phyloP scores from a whole-genome alignment of 2,329 filamentous ascomycete species.

The Fusarium fujikuroi region DNA sequence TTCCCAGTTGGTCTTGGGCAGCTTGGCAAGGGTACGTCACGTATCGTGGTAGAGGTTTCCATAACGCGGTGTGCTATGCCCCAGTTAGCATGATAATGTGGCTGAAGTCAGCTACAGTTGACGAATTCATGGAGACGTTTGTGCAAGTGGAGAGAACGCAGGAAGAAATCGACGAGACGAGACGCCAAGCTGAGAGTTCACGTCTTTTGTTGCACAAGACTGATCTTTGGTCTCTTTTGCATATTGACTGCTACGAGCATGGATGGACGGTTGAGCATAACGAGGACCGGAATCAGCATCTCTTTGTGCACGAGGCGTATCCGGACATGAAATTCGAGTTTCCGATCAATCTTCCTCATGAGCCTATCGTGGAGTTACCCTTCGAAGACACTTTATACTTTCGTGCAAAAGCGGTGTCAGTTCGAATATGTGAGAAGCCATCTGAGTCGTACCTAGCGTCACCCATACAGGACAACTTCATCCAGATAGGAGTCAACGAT shows the following conservation, averaged over 20 bases:
- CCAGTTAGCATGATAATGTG: constrained; percentile 4
- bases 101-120: neutral
- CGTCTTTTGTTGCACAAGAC: neutral
- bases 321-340: neutral
- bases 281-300: constrained; percentile 1
- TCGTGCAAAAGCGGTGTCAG: neutral
- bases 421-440: neutral
- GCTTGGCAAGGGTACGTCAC: constrained; percentile 20
- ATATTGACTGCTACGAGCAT: constrained; percentile 6
- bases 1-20: constrained; percentile 25
- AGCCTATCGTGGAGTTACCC: neutral
- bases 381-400: neutral
- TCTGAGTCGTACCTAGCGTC: neutral
- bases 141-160: neutral
- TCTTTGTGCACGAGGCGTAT: constrained; percentile 9
- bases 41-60: constrained; percentile 13
- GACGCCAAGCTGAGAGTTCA: neutral
- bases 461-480: neutral
- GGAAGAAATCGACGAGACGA: constrained; percentile 4
- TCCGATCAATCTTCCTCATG: constrained; percentile 8
- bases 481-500: constrained; percentile 18
- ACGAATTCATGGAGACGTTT: neutral
- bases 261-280: constrained; percentile 10
- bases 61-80: constrained; percentile 7
- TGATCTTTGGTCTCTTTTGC: neutral